These are phyloP conservation scores for Cadophora sp. DNA, from an alignment of 2,329 filamentous ascomycete species.

Conservation along the genomic window DNA sequence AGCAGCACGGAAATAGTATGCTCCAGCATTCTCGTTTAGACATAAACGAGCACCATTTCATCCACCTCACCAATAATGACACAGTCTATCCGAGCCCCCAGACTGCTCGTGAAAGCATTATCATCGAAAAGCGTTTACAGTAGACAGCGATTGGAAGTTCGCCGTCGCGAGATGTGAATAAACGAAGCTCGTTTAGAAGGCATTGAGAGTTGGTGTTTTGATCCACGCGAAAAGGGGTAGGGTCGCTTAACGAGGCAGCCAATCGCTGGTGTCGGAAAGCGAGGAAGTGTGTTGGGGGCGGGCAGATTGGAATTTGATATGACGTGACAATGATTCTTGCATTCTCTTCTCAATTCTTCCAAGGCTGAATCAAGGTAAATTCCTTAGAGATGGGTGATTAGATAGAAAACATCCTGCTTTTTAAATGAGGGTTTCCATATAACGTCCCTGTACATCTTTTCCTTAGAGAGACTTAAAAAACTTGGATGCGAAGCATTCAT, in stretches of 20 bases:
- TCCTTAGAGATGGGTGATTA: no score
- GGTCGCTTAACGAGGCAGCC: slow-evolving; percentile 3
- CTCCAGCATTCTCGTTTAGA: neutral
- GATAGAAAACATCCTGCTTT: no score
- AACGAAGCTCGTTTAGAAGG: slow-evolving; percentile 2
- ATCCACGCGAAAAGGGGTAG: neutral
- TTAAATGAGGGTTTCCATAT: no score
- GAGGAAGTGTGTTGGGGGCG: neutral
- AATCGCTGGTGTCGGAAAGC: neutral
- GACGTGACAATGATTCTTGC: no score
- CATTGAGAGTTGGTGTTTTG: neutral
- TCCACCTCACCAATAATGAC: neutral
- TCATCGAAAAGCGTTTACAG: neutral
- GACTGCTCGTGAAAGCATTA: neutral
- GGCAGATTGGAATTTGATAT: neutral
- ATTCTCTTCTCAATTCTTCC: no score
- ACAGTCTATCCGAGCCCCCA: neutral
- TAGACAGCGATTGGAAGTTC: neutral
- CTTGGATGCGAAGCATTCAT: no score
- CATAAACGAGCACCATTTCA: neutral
- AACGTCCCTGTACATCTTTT: no score
- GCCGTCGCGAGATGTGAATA: neutral
- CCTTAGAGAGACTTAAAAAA: no score
- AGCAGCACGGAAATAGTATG: neutral
- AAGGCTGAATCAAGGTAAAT: no score